Evolutionary conservation across 768 basidiomycete genomes (phyloP), one percentile per base, ranked within the genome.

Genomic region (Lanmaoa pseudosensibilis): DNA sequence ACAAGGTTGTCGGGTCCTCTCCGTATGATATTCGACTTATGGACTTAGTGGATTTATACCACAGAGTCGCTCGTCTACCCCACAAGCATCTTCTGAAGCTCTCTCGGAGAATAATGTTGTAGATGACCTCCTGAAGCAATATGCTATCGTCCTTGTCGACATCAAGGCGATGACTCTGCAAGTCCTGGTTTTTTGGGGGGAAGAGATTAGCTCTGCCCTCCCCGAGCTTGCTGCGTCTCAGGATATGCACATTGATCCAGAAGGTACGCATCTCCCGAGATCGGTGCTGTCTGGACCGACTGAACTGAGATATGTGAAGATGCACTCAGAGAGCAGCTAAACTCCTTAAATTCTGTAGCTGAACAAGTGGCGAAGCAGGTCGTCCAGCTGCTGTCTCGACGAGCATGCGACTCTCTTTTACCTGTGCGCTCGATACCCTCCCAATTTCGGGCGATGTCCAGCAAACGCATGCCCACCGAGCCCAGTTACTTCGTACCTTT

Each of bases 351-450:
- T 2, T 69, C 77, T 3, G 68, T 86, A n/a, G 74, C 85, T n/a
- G 76, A 81, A 15, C 76, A 83, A 3, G 71, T 90, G 55, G 81
- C 85, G 6, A 77, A 68, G 27, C 87, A 90, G 52, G 82, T 96
- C 53, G 70, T 89, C 25, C 66, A 75, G 12, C 86, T 96, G 50
- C 76, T 98, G 27, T 83, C 83, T 18, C 82, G 83, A 57, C 84
- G 92, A n/a, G 93, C 90, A 61, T 88, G 85, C 58, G 95, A 97
- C 60, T 84, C 87, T 9, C 81, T 98, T 43, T 82, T 87, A 32
- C 85, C 89, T 15, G 90, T 98, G 55, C 83, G 91, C 46, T 88
- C 90, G 0, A 90, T 98, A 65, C 92, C 93, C 2, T 87, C 90
- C 1, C 94, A 98, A 64, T 91, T 95, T 64, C 82, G 95, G 50